Evolutionary conservation across 257 asterid species (phyloP).

Genomic region (Nicotiana knightiana): DNA sequence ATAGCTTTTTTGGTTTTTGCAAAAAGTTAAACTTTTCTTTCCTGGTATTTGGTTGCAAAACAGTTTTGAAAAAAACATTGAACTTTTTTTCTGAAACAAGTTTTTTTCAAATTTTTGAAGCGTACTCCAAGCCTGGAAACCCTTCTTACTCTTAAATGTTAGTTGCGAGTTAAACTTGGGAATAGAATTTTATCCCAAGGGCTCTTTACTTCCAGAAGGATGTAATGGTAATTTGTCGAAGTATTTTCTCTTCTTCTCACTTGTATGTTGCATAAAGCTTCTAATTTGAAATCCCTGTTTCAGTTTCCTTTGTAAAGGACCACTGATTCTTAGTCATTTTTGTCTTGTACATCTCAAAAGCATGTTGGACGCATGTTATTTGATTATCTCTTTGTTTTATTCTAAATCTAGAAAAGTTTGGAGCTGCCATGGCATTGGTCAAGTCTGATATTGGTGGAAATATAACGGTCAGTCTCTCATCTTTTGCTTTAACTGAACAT

Average conservation of each 20-base stretch:
- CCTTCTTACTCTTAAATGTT: neutral
- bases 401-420: conserved; percentile 71
- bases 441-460: conserved; percentile 95
- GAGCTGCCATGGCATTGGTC: conserved; percentile 90
- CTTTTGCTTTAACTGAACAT: neutral
- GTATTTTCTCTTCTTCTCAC: neutral
- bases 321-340: neutral
- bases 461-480: conserved; percentile 49
- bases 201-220: neutral
- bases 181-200: neutral
- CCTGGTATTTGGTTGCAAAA: too few species aligned
- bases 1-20: neutral
- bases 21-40: too few species aligned
- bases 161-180: neutral
- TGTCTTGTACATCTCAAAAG: neutral
- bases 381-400: conserved; percentile 1
- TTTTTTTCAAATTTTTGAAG: neutral
- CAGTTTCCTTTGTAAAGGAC: neutral
- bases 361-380: neutral
- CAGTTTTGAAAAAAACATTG: too few species aligned
- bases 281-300: neutral
- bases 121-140: neutral
- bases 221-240: neutral
- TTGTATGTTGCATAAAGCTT: neutral
- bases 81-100: neutral